Base-by-base conservation (phyloP, 2,329 filamentous ascomycete species). In the Hortaea werneckii region DNA sequence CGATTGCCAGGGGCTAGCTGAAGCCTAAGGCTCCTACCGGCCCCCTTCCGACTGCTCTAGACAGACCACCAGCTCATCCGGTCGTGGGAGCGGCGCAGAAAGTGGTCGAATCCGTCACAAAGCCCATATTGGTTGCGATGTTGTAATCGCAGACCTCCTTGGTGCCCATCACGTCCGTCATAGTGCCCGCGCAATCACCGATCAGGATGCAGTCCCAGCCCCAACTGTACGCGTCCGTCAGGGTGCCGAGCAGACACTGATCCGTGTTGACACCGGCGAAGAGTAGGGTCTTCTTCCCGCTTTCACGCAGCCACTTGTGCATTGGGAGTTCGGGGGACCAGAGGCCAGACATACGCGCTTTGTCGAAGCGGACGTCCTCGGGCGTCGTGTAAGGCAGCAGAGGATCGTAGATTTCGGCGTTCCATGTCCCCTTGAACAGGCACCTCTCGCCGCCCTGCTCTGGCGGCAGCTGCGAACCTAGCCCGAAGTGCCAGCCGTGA, bases 241-340 rank as follows among this genome's bases (percentile, higher is more conserved):
- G 54, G 1, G 66, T 69, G 26, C 66, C 67, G 28, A 68, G 62
- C 8, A 69, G 56, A 42, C 66, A 69, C 53, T 68, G 67, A 50
- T 69, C 66, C 7, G 66, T 69, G 50, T 69, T 69, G 42, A 68
- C 65, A 12, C 66, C 65, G 12, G 67, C 62, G 46, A 69, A 69
- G 5, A 69, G 51, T 12, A 69, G 49, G 0, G 66, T 68, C 52
- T 67, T 67, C 56, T 67, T 68, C 35, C 60, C 58, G n/a, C 60
- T 62, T 45, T 63, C 58, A 9, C 62, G 55, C 5, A 69, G 55
- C 49, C 67, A 69, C 46, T 64, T 57, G 52, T 70, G 66, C 32
- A 70, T 58, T 7, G 64, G 65, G 46, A 68, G 60, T 11, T 64
- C 52, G 5, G 62, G 65, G 39, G 61, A 65, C 66, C 67, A 69